Base-by-base conservation (phyloP, 148 eudicot species). In the Salicornia ramosissima region DNA sequence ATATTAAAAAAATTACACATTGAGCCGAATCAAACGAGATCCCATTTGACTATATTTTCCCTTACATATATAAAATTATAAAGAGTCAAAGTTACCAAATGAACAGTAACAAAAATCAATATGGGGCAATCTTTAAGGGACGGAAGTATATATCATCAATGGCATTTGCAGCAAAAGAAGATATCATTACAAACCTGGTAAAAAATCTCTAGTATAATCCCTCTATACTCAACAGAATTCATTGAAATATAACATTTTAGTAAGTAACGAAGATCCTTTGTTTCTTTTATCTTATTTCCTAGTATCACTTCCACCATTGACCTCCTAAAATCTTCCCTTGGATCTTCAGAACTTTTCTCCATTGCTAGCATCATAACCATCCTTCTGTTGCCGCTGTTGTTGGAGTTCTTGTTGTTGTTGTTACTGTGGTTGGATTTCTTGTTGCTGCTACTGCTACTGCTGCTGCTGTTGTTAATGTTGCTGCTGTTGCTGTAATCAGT, bases 301-400 rank as follows among this genome's bases (percentile, higher is more conserved):
- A 69, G 61, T 49, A 89, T 89, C 79, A 89, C 86, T 67, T 92
- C 86, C 64, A 80, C 82, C 59, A 92, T 84, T 6, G 96, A 89
- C 58, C 82, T 80, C 53, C 83, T 86, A 64, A 91, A 91, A 83
- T 92, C 97, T 61, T 80, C 85, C 74, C 88, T 86, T 0, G 90
- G 92, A 80, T 89, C 87, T 52, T 75, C 40, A 24, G 86, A 83
- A 3, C 83, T 67, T 74, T 87, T 92, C 81, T 92, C 97, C 86
- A 80, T 82, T 0, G 96, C 97, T 65, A 92, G 71, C 85, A 89
- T 80, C 19, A 91, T 71, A 5, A 85, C 54, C 18, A 89, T 71
- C 57, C 78, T 80, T 36, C 69, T 76, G 39, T 62, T 70, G 28
- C 59, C 33, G n/a, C 1, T 55, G 2, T 25, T 76, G 30, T 8